Conservation (phyloP, 306 rosid genomes). For the Glycyrrhiza uralensis region DNA sequence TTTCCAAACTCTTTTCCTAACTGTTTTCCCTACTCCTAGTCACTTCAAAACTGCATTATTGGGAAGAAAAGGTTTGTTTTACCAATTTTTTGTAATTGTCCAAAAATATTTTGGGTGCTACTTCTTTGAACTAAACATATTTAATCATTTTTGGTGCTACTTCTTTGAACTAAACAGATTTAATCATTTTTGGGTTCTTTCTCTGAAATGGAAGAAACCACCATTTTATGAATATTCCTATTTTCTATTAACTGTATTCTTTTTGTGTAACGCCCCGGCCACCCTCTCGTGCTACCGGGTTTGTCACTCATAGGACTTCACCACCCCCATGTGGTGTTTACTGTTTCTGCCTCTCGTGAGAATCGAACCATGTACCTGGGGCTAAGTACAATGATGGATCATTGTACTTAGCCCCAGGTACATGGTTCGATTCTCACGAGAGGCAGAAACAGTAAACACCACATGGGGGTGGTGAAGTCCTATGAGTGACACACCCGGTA, state of each 20-base stretch:
- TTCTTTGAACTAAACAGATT: not conserved
- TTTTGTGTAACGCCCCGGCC: too few species aligned
- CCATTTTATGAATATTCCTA: constrained; percentile 1
- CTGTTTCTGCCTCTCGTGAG: too few species aligned
- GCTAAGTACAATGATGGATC: too few species aligned
- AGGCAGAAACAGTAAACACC: too few species aligned
- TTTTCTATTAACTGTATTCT: not conserved
- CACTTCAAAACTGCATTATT: not conserved
- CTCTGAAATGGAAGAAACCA: not conserved
- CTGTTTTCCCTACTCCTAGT: not conserved
- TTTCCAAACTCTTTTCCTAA: not conserved
- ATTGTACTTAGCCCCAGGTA: too few species aligned
- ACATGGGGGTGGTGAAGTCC: too few species aligned
- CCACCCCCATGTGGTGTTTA: too few species aligned
- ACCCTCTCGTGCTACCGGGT: too few species aligned
- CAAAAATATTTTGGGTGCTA: constrained; percentile 1
- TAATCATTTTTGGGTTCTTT: not conserved
- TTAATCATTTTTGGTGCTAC: not conserved
- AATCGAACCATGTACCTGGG: too few species aligned
- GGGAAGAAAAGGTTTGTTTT: constrained; percentile 4
- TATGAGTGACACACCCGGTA: too few species aligned
- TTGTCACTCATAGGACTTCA: too few species aligned
- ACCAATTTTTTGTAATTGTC: not conserved
- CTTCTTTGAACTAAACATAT: constrained; percentile 9
- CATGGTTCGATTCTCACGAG: too few species aligned